Conservation (phyloP, 140 eudicot species). For the Flaveria floridana region DNA sequence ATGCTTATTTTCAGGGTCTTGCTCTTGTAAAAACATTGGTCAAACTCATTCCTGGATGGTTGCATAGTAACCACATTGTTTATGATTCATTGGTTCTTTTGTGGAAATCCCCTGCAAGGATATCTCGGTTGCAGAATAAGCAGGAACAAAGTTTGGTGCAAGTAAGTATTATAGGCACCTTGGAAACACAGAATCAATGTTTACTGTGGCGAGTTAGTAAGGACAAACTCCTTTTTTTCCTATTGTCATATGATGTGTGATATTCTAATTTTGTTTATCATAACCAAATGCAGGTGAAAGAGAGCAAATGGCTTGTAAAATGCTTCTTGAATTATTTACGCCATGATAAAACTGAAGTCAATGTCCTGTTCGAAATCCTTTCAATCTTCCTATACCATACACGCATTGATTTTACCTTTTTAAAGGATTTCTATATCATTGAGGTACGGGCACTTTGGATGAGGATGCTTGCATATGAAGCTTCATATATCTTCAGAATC, state of each 20-base stretch:
- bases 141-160: slow-evolving; percentile 93
- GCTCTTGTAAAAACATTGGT: slow-evolving; percentile 84
- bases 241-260: slow-evolving; percentile 1
- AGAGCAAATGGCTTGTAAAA: slow-evolving; percentile 99
- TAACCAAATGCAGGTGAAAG: slow-evolving; percentile 73
- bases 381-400: slow-evolving; percentile 86
- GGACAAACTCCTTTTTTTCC: slow-evolving; percentile 12
- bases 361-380: slow-evolving; percentile 86
- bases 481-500: slow-evolving; percentile 14
- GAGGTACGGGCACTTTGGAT: slow-evolving; percentile 54
- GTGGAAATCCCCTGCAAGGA: slow-evolving; percentile 94
- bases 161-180: slow-evolving; percentile 47
- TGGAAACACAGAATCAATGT: not conserved
- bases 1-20: slow-evolving; percentile 97
- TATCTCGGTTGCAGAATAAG: slow-evolving; percentile 79
- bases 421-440: slow-evolving; percentile 91
- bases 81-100: slow-evolving; percentile 79
- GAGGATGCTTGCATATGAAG: slow-evolving; percentile 17
- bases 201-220: not conserved
- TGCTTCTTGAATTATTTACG: slow-evolving; percentile 95
- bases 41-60: slow-evolving; percentile 93
- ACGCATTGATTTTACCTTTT: slow-evolving; percentile 89
- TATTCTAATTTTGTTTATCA: slow-evolving; percentile 2
- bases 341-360: slow-evolving; percentile 87
- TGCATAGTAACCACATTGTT: slow-evolving; percentile 79